Percentiles rank a stretch among this genome's conserved stretches.
These are phyloP conservation scores for Picochlorum sp. DNA, from an alignment of 139 green algal genomes.

Conservation along the genomic window DNA sequence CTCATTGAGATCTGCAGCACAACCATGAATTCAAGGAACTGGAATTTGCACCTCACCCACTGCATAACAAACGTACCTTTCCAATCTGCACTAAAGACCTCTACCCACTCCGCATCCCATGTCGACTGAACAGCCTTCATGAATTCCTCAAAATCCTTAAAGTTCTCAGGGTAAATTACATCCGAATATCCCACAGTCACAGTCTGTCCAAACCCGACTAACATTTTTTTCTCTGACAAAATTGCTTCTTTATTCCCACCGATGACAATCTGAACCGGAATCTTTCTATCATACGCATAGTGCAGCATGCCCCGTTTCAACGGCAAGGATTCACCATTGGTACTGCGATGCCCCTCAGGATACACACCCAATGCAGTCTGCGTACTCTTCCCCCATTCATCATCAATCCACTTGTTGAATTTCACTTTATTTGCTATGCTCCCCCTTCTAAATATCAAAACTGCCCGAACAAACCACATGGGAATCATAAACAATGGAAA, in stretches of 20 bases:
- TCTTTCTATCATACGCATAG: slow-evolving; percentile 64
- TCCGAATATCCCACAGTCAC: slow-evolving; percentile 28
- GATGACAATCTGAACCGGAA: slow-evolving; percentile 72
- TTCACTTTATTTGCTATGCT: slow-evolving; percentile 43
- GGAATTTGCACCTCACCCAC: neutral
- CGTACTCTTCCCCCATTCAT: slow-evolving; percentile 9
- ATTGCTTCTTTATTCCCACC: slow-evolving; percentile 57
- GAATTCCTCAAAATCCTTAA: slow-evolving; percentile 52
- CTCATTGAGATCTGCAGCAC: slow-evolving; percentile 1
- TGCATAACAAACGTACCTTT: neutral
- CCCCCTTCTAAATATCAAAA: slow-evolving; percentile 76
- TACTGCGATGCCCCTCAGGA: slow-evolving; percentile 58
- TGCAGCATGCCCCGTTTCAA: slow-evolving; percentile 86
- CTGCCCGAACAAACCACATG: slow-evolving; percentile 39
- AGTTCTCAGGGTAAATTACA: slow-evolving; percentile 35
- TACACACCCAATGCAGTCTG: slow-evolving; percentile 29
- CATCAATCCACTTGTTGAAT: slow-evolving; percentile 40
- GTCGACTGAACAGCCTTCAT: slow-evolving; percentile 33
- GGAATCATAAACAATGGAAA: slow-evolving; percentile 80
- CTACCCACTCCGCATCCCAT: slow-evolving; percentile 55
- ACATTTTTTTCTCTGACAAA: slow-evolving; percentile 18
- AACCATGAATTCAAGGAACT: neutral
- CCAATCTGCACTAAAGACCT: slow-evolving; percentile 21
- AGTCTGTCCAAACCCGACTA: slow-evolving; percentile 21
- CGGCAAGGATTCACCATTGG: slow-evolving; percentile 48